These are phyloP conservation scores for Phytophthora podocarpi DNA, from an alignment of 352 stramenopile species.

Conservation along the genomic window DNA sequence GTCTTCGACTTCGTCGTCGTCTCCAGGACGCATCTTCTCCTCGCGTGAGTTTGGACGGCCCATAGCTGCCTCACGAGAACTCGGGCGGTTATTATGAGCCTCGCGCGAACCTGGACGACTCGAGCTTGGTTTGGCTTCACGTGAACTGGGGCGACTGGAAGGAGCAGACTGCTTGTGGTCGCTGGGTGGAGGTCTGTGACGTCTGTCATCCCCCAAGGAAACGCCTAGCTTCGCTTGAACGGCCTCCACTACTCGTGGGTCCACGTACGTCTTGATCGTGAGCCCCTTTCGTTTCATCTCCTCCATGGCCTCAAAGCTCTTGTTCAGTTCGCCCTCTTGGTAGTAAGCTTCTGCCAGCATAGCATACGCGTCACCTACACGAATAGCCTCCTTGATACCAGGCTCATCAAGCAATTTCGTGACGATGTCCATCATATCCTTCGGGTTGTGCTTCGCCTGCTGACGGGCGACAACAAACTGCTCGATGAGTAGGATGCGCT, in stretches of 20 bases:
- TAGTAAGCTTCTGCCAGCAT: constrained; percentile 87
- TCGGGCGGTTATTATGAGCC: constrained; percentile 10
- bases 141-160: constrained; percentile 19
- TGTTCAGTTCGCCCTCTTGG: constrained; percentile 59
- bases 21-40: constrained; percentile 30
- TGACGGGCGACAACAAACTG: constrained; percentile 84
- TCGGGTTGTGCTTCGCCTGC: constrained; percentile 61
- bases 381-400: constrained; percentile 87
- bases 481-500: constrained; percentile 76
- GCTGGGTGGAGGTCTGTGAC: constrained; percentile 16
- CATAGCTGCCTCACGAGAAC: constrained; percentile 25
- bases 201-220: constrained; percentile 31
- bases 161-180: constrained; percentile 38
- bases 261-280: constrained; percentile 74
- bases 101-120: constrained; percentile 29
- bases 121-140: constrained; percentile 27
- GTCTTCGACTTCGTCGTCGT: constrained; percentile 58
- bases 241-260: constrained; percentile 68
- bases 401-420: constrained; percentile 82
- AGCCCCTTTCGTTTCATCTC: constrained; percentile 79
- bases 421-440: constrained; percentile 80
- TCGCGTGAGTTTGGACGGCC: constrained; percentile 37
- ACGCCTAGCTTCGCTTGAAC: constrained; percentile 62
- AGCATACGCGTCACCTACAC: constrained; percentile 89
- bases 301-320: constrained; percentile 75